Conservation (phyloP, 139 green algal species). For the Spirogloea muscicola region DNA sequence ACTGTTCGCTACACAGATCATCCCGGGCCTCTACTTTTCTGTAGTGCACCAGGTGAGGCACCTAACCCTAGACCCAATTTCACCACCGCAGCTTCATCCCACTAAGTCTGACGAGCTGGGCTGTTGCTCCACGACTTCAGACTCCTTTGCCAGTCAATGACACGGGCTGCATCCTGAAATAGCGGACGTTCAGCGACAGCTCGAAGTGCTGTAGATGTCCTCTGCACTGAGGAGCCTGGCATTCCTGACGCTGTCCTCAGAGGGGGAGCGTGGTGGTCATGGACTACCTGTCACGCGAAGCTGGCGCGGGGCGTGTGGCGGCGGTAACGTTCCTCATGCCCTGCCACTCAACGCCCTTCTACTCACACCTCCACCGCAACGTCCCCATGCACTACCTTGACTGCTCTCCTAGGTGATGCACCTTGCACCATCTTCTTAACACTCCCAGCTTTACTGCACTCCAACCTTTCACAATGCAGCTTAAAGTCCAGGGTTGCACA, state of each 20-base stretch:
- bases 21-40: slow-evolving; percentile 27
- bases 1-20: slow-evolving; percentile 12
- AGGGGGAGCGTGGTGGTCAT: background rate
- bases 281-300: slow-evolving; percentile 4
- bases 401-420: slow-evolving; percentile 10
- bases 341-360: slow-evolving; percentile 26
- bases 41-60: slow-evolving; percentile 9
- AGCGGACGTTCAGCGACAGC: no score
- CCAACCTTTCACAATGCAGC: background rate
- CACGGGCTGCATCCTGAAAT: no score
- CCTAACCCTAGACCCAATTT: no score
- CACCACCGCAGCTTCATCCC: no score
- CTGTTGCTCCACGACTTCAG: no score
- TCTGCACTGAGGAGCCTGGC: no score
- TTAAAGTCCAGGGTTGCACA: no score
- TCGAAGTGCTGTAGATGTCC: no score
- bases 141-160: no score
- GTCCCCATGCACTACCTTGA: slow-evolving; percentile 23
- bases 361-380: slow-evolving; percentile 9
- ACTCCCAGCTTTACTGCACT: background rate
- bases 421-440: background rate
- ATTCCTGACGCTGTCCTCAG: no score
- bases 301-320: background rate
- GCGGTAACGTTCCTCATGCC: slow-evolving; percentile 19
- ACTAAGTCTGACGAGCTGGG: no score